Base-by-base conservation (phyloP, 495 filamentous ascomycete species). In the Neurospora pannonica region DNA sequence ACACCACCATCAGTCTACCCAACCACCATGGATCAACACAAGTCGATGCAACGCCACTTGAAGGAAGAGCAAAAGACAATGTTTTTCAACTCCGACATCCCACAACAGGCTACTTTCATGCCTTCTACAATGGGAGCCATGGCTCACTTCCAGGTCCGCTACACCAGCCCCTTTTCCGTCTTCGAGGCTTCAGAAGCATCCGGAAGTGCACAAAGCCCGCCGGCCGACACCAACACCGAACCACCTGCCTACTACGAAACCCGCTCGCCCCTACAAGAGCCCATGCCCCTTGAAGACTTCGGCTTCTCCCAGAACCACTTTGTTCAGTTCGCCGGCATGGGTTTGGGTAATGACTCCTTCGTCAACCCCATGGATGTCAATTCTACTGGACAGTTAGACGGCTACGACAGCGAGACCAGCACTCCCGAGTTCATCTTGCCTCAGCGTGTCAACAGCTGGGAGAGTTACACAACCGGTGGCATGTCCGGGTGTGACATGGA, bases 331-430 rank as follows among this genome's bases (percentile, higher is more conserved):
- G 77, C 79, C 7, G 78, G 78, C 28, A 73, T 79, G 72, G 79
- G 78, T 42, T 77, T 76, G 70, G 75, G 78, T 8, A 71, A 71
- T 13, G 54, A 79, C 10, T 74, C 72, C 60, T 85, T 73, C 21
- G 83, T 85, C 19, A 85, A 82, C 70, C 84, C 76, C 21, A 72
- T 74, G 13, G 83, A 85, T 43, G 79, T 86, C 17, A 84, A 83
- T 74, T 75, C 78, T 0, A 79, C 73, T 43, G 81, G 80, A 46
- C 82, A 81, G 48, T 34, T 74, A 4, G 79, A 80, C 54, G 80
- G 78, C 71, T 79, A 71, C 69, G 84, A 85, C 15, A 76, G 39
- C 74, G 79, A 81, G 34, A 75, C 36, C 43, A 70, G 48, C 48
- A 70, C 62, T 31, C 10, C 73, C 34, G 73, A 77, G 42, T 78